Evolutionary conservation across 345 rosid species (phyloP).

Genomic region (Brassica nigra): DNA sequence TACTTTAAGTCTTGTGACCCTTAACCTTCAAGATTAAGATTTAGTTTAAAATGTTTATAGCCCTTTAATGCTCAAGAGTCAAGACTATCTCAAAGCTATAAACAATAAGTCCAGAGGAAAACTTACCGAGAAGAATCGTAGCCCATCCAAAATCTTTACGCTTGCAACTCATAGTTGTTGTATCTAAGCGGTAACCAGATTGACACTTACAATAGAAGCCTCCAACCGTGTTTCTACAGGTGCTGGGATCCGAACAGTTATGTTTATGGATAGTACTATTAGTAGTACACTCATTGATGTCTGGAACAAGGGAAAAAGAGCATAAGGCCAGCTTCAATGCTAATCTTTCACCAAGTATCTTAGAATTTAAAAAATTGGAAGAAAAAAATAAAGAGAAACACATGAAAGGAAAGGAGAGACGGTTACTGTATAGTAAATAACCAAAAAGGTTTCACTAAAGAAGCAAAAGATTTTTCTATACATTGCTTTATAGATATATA

Average conservation of each 20-base stretch:
- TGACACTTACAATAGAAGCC: conserved; percentile 36
- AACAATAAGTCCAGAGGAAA: neutral
- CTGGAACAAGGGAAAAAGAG: neutral
- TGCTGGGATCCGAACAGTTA: neutral
- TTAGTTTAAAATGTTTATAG: too few relatives aligned
- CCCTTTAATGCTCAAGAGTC: too few relatives aligned
- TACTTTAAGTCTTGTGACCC: too few relatives aligned
- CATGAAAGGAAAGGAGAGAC: too few relatives aligned
- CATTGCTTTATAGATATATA: too few relatives aligned
- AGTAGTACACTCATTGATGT: neutral
- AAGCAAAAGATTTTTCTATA: too few relatives aligned
- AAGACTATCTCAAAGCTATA: neutral
- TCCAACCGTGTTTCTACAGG: conserved; percentile 20
- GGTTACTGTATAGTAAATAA: too few relatives aligned
- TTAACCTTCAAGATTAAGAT: too few relatives aligned
- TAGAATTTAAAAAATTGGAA: too few relatives aligned
- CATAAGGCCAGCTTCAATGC: neutral
- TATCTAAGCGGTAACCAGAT: neutral
- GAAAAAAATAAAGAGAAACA: too few relatives aligned
- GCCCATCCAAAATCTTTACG: neutral
- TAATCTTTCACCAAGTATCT: too few relatives aligned
- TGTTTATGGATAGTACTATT: neutral
- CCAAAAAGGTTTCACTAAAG: too few relatives aligned
- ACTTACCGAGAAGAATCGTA: neutral
- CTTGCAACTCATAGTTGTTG: neutral